Evolutionary conservation across 345 rosid genomes (phyloP).

Genomic region (Populus davidiana): DNA sequence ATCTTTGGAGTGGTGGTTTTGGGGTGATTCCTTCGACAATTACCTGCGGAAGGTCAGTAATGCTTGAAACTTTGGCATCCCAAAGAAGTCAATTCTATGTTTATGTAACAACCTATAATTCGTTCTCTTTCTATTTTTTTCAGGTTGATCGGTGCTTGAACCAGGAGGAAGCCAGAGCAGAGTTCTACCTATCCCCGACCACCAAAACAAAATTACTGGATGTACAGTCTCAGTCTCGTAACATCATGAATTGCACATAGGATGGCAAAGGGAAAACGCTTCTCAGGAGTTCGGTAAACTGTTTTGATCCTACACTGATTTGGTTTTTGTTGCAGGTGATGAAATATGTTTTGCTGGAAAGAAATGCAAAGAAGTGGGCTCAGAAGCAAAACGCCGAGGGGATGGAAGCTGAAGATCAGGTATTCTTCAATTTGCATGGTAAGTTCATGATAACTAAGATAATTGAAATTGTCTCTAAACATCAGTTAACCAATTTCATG

Average conservation of each 20-base stretch:
- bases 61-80: neutral
- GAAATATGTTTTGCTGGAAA: constrained; percentile 12
- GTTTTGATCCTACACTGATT: neutral
- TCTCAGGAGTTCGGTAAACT: no score
- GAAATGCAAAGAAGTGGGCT: constrained; percentile 5
- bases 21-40: neutral
- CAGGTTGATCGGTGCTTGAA: constrained; percentile 21
- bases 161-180: constrained; percentile 14
- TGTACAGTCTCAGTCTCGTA: neutral
- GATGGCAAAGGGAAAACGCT: no score
- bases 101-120: neutral
- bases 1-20: constrained; percentile 13
- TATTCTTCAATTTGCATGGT: neutral
- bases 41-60: constrained; percentile 8
- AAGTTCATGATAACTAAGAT: neutral
- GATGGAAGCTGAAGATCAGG: constrained; percentile 2
- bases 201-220: constrained; percentile 4
- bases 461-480: neutral
- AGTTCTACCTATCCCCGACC: neutral
- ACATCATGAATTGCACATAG: neutral
- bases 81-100: neutral
- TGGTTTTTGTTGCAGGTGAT: constrained; percentile 5
- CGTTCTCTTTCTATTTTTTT: neutral
- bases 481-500: neutral
- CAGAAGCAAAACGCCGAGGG: neutral